Conservation (phyloP, 1,284 basidiomycete genomes). For the Cerrena zonata region DNA sequence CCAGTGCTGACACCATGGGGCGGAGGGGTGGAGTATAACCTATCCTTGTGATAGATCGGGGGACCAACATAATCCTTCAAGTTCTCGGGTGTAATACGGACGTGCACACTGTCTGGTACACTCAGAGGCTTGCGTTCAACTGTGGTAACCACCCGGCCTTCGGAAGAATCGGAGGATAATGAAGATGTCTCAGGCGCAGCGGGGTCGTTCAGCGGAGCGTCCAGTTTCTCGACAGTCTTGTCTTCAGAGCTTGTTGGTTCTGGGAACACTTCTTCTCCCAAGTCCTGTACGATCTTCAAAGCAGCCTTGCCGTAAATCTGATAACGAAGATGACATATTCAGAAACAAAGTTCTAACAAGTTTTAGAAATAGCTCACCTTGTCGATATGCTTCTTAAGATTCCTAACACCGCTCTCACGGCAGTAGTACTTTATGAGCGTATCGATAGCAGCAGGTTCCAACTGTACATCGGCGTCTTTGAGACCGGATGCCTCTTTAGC, state of each 20-base stretch:
- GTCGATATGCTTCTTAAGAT: conserved; percentile 93
- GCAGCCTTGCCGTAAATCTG: conserved; percentile 98
- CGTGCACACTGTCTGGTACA: conserved; percentile 75
- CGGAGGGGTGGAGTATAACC: conserved; percentile 78
- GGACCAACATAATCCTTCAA: conserved; percentile 96
- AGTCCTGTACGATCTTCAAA: conserved; percentile 84
- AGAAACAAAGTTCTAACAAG: no score
- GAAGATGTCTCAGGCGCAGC: conserved; percentile 17
- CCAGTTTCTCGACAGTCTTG: conserved; percentile 36
- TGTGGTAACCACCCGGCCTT: conserved; percentile 64
- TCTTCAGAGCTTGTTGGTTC: conserved; percentile 42
- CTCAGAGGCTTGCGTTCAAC: conserved; percentile 74
- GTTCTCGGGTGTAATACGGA: conserved; percentile 81
- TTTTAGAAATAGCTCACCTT: conserved; percentile 65
- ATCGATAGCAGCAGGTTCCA: conserved; percentile 80
- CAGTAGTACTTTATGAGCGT: conserved; percentile 94
- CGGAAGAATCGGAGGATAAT: conserved; percentile 17
- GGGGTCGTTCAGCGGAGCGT: conserved; percentile 27
- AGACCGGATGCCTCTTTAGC: conserved; percentile 89
- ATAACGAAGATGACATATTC: not conserved
- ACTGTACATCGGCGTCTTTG: conserved; percentile 73
- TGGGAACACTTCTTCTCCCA: conserved; percentile 84
- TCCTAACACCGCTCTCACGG: conserved; percentile 91
- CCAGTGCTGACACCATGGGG: conserved; percentile 93
- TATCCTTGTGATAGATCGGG: conserved; percentile 90